These are phyloP conservation scores for Pyrenophora graminea DNA, from an alignment of 2,329 filamentous ascomycete genomes.

Conservation along the genomic window DNA sequence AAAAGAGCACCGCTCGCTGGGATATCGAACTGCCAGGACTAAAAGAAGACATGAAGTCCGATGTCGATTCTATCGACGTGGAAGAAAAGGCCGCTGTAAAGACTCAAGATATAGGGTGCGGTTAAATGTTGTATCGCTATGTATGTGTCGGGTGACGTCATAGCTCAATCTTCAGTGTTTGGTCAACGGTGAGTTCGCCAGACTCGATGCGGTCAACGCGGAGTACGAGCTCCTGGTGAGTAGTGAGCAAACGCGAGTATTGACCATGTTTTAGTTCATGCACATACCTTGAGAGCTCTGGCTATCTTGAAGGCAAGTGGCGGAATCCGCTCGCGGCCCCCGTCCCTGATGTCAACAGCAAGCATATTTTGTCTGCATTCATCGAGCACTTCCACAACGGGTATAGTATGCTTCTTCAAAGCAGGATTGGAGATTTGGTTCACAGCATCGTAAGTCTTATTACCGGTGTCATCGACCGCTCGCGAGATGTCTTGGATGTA, in stretches of 20 bases:
- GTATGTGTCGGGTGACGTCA: slow-evolving; percentile 14
- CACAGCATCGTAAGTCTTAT: slow-evolving; percentile 62
- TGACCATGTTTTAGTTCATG: not conserved
- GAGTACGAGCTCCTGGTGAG: slow-evolving; percentile 46
- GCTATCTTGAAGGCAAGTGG: slow-evolving; percentile 88
- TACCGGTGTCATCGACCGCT: slow-evolving; percentile 71
- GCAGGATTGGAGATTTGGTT: slow-evolving; percentile 55
- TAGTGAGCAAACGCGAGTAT: slow-evolving; percentile 16
- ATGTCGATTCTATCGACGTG: no score
- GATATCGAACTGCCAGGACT: no score
- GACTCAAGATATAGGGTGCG: not conserved
- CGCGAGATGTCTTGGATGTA: slow-evolving; percentile 72
- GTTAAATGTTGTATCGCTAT: slow-evolving; percentile 2
- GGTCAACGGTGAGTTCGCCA: slow-evolving; percentile 44
- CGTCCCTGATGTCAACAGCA: slow-evolving; percentile 63
- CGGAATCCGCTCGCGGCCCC: slow-evolving; percentile 68
- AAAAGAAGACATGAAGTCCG: not conserved
- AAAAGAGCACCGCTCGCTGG: not conserved
- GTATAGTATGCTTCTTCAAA: slow-evolving; percentile 56
- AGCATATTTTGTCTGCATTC: slow-evolving; percentile 68
- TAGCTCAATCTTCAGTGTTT: slow-evolving; percentile 39
- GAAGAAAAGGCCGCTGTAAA: not conserved
- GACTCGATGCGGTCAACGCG: slow-evolving; percentile 49
- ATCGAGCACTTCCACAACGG: slow-evolving; percentile 61
- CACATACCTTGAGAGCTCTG: slow-evolving; percentile 70